Conservation (phyloP, 176 grass and related monocot species). For the Lolium rigidum region DNA sequence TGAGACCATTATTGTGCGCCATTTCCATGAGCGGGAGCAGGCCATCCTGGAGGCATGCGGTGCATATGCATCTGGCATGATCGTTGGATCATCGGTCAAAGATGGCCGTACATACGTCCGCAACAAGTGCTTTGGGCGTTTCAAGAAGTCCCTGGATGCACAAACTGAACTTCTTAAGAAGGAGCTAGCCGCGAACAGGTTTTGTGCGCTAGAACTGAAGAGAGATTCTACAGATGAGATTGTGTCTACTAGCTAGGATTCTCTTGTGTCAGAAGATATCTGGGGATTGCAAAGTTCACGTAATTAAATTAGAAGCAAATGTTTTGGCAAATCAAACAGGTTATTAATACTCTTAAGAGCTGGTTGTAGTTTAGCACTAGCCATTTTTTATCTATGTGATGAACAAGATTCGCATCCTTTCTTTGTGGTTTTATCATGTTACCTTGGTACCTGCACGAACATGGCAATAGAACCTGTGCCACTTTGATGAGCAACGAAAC, state of each 20-base stretch:
- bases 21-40: constrained; percentile 46
- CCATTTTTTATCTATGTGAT: constrained; percentile 4
- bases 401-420: not conserved
- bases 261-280: constrained; percentile 22
- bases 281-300: not conserved
- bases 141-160: constrained; percentile 41
- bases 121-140: constrained; percentile 52
- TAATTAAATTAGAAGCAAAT: constrained; percentile 1
- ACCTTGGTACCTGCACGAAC: not conserved
- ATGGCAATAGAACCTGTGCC: not conserved
- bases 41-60: constrained; percentile 55
- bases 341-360: not conserved
- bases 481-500: not conserved
- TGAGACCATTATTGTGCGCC: constrained; percentile 46
- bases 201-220: constrained; percentile 1
- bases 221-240: constrained; percentile 32
- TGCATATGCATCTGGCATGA: constrained; percentile 52
- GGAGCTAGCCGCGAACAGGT: constrained; percentile 46
- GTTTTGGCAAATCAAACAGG: not conserved
- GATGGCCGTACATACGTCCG: constrained; percentile 15
- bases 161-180: constrained; percentile 45
- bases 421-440: not conserved
- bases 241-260: constrained; percentile 38
- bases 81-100: constrained; percentile 52
- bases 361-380: not conserved